Conservation (phyloP, 192 early-diverging fungal species). For the Endogone sp. region DNA sequence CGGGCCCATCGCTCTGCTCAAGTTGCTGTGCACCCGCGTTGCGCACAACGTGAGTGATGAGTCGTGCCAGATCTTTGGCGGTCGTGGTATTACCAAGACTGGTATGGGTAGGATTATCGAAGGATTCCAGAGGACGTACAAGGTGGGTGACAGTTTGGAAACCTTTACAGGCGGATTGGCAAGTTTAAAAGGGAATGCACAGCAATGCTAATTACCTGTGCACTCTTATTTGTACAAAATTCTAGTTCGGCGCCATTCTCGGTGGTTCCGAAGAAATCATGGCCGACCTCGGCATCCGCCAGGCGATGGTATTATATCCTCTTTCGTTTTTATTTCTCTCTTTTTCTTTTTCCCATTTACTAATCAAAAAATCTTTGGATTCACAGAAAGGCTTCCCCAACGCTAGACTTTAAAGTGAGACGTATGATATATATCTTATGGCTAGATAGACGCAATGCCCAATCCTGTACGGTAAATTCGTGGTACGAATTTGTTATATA, state of each 20-base stretch:
- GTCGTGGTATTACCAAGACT: constrained; percentile 63
- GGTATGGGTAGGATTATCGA: constrained; percentile 70
- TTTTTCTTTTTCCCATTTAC: neutral
- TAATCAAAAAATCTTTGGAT: neutral
- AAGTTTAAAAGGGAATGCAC: constrained; percentile 2
- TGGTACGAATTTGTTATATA: neutral
- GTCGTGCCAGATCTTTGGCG: constrained; percentile 71
- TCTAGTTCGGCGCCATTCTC: constrained; percentile 32
- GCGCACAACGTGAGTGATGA: constrained; percentile 58
- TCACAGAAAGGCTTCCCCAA: constrained; percentile 4
- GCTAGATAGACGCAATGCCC: neutral
- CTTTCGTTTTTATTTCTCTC: neutral
- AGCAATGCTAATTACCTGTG: neutral
- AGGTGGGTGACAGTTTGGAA: constrained; percentile 24
- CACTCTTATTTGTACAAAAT: neutral
- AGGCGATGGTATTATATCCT: constrained; percentile 40
- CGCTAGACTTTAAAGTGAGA: neutral
- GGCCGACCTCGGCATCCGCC: constrained; percentile 60
- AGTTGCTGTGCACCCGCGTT: constrained; percentile 53
- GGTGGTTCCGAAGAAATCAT: constrained; percentile 51
- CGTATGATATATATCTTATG: neutral
- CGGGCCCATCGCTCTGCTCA: constrained; percentile 62
- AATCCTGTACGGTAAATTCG: neutral
- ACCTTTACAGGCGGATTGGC: too few species aligned
- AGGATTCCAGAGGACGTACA: constrained; percentile 61